Evolutionary conservation across 257 asterid species (phyloP).

Genomic region (Solanum phureja): DNA sequence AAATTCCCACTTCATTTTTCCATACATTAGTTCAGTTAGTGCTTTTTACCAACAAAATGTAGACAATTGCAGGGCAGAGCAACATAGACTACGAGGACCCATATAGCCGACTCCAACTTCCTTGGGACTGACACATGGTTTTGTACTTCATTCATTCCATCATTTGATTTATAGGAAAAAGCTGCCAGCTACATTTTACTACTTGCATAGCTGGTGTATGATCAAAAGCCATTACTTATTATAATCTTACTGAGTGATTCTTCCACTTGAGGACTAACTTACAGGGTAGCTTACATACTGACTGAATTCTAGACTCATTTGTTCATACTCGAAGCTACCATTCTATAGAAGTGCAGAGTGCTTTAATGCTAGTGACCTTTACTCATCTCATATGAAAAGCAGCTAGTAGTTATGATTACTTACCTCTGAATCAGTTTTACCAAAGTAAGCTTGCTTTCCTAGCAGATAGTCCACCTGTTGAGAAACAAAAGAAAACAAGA

Average conservation of each 20-base stretch:
- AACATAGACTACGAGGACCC: neutral
- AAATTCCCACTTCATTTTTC: neutral
- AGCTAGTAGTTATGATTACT: neutral
- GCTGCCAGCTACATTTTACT: neutral
- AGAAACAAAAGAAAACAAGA: neutral
- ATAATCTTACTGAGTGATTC: neutral
- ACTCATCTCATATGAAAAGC: neutral
- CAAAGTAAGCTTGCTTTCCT: slow-evolving; percentile 77
- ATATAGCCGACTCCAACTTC: neutral
- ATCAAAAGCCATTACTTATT: neutral
- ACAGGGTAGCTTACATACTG: neutral
- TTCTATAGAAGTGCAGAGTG: neutral
- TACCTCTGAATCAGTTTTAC: slow-evolving; percentile 89
- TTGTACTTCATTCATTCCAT: neutral
- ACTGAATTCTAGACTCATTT: neutral
- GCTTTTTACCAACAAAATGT: no score
- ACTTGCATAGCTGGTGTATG: neutral
- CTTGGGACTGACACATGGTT: neutral
- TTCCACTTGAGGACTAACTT: neutral
- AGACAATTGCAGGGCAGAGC: neutral
- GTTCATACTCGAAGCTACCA: neutral
- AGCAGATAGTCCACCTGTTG: slow-evolving; percentile 82
- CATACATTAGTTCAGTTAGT: neutral
- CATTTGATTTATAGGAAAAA: neutral
- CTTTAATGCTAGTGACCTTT: neutral